Evolutionary conservation across 176 grass and related monocot species (phyloP), one percentile per base, ranked within the genome.

Genomic region (Saccharum officinarum): DNA sequence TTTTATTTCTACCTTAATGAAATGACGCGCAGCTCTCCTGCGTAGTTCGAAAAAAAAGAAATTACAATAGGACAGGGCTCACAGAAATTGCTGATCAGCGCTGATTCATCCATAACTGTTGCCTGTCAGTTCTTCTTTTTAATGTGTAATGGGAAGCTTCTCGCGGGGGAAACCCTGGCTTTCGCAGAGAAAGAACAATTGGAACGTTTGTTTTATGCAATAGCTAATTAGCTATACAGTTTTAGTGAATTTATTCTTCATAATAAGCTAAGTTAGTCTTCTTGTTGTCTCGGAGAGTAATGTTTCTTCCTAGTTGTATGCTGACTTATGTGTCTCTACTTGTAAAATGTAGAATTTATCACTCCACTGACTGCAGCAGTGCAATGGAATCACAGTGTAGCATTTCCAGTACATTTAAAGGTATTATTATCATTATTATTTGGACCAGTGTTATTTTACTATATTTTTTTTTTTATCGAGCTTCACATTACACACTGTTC

Each of bases 371-470:
- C 86, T 92, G 79, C 83, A 88, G 52, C 86, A 74, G 73, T 77
- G 79, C 86, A 31, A 77, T 86, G 66, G 82, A 90, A 86, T 79
- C 57, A 73, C 85, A 87, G 75, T 92, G 88, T 88, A 94, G 75
- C 64, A 95, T 98, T 85, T 92, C 93, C 18, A 91, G 78, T 88
- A 94, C 93, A 80, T 91, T 94, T 54, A 82, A 82, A 89, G 96
- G 96, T 98, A 94, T 61, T 82, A 36, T 36, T 36, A 36, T 36
- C 33, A 65, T 82, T 98, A 93, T 61, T 82, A 66, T 82, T 46
- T 79, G 10, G 5, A 75, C 18, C n/a, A 65, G n/a, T 62, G 23
- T 60, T 45, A 14, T 60, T 67, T 77, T 33, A 36, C 34, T 69
- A 37, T 22, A 40, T 17, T 3, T 33, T 50, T n/a, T n/a, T n/a